phyloP scores from a whole-genome alignment of 2,329 filamentous ascomycete species.

The Pestalotiopsis sp. region DNA sequence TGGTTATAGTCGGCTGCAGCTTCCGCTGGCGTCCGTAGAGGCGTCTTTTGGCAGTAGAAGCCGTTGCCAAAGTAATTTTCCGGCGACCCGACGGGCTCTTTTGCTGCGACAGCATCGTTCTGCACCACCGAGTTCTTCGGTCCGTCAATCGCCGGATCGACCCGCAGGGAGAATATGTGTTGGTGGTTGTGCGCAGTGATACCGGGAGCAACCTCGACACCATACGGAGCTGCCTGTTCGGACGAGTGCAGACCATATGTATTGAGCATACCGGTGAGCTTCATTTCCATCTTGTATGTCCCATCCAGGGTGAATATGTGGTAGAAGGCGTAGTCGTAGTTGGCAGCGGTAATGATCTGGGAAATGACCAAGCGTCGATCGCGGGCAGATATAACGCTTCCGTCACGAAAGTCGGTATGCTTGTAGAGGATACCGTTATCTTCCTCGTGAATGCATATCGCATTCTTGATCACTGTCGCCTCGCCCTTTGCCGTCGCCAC shows the following conservation, averaged over 20 bases:
- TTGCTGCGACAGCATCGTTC: slow-evolving; percentile 57
- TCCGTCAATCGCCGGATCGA: slow-evolving; percentile 66
- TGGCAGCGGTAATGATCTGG: slow-evolving; percentile 61
- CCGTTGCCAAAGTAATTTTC: slow-evolving; percentile 51
- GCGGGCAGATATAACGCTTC: slow-evolving; percentile 61
- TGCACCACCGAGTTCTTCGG: slow-evolving; percentile 48
- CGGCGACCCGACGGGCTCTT: slow-evolving; percentile 40
- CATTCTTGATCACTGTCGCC: slow-evolving; percentile 54
- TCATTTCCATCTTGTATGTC: slow-evolving; percentile 19
- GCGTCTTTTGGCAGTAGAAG: slow-evolving; percentile 44
- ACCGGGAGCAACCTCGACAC: slow-evolving; percentile 65
- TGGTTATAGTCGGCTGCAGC: slow-evolving; percentile 58
- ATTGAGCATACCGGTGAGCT: slow-evolving; percentile 19
- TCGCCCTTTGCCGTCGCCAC: slow-evolving; percentile 56
- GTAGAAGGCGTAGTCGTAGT: slow-evolving; percentile 38
- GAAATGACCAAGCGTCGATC: slow-evolving; percentile 67
- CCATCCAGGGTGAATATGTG: slow-evolving; percentile 19
- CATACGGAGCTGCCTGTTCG: slow-evolving; percentile 41
- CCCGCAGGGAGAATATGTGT: slow-evolving; percentile 67
- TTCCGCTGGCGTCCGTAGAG: slow-evolving; percentile 42
- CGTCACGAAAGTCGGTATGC: slow-evolving; percentile 68
- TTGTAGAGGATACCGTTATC: slow-evolving; percentile 74
- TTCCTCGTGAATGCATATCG: slow-evolving; percentile 71
- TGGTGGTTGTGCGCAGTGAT: slow-evolving; percentile 72
- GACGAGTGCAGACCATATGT: slow-evolving; percentile 18